Conservation (phyloP, 2,329 filamentous ascomycete species). For the Xylariaceae sp. region DNA sequence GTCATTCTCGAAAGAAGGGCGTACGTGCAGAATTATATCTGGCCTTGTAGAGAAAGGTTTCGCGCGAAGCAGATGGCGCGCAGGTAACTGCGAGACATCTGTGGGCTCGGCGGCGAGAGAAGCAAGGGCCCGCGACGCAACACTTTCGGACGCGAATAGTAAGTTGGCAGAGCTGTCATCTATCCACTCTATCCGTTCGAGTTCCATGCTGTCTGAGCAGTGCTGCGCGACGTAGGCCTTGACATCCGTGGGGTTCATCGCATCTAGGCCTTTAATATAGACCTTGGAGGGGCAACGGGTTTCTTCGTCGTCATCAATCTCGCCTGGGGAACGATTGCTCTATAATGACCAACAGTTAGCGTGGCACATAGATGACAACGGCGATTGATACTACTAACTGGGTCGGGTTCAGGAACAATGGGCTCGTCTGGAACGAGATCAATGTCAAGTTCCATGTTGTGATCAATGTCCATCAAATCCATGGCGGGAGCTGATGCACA, state of each 20-base stretch:
- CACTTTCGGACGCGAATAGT: conserved; percentile 57
- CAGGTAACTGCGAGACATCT: conserved; percentile 50
- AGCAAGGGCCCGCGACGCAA: conserved; percentile 49
- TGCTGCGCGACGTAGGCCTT: conserved; percentile 67
- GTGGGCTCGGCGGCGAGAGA: conserved; percentile 47
- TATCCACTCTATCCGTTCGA: conserved; percentile 78
- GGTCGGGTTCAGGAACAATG: conserved; percentile 29
- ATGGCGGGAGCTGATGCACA: conserved; percentile 20
- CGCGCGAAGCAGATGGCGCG: conserved; percentile 61
- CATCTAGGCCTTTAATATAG: conserved; percentile 78
- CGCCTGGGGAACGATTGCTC: conserved; percentile 31
- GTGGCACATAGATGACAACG: not conserved
- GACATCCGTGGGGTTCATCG: conserved; percentile 74
- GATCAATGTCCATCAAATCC: conserved; percentile 59
- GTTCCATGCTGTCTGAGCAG: conserved; percentile 47
- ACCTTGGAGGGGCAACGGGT: conserved; percentile 55
- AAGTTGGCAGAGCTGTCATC: conserved; percentile 89
- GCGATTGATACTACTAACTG: not conserved
- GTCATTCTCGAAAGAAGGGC: conserved; percentile 69
- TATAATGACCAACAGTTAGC: conserved; percentile 16
- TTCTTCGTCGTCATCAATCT: conserved; percentile 33
- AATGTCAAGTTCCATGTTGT: conserved; percentile 64
- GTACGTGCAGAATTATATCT: conserved; percentile 63
- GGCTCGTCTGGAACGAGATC: conserved; percentile 43
- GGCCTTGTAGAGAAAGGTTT: conserved; percentile 64